A percentile compares a stretch with the other conserved stretches of the same genome.
Evolutionary conservation across 306 rosid species (phyloP).

Genomic region (Vigna angularis): DNA sequence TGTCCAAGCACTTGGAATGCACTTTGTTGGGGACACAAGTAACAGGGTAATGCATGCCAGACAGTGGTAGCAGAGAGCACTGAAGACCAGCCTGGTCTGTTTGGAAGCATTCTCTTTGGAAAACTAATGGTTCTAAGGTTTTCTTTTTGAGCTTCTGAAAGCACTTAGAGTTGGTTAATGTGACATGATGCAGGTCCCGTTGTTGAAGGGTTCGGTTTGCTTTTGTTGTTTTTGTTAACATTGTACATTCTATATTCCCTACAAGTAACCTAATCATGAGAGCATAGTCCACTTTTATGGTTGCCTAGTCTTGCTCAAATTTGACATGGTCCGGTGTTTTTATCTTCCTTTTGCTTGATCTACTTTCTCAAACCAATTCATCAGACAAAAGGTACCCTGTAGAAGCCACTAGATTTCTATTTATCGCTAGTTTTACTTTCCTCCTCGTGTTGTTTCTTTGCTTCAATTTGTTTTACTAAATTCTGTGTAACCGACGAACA

Average conservation of each 20-base stretch:
- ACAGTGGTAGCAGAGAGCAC: slow-evolving; percentile 47
- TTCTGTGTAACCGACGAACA: too few relatives aligned
- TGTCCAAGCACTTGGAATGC: slow-evolving; percentile 4
- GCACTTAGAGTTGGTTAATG: not conserved
- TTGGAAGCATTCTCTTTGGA: slow-evolving; percentile 17
- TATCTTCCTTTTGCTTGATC: slow-evolving; percentile 42
- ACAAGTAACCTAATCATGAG: slow-evolving; percentile 45
- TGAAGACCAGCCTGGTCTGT: slow-evolving; percentile 41
- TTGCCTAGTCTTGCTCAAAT: slow-evolving; percentile 40
- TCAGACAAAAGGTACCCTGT: slow-evolving; percentile 29
- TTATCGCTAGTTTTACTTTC: slow-evolving; percentile 3
- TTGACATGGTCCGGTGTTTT: slow-evolving; percentile 38
- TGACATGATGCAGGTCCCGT: not conserved
- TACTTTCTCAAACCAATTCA: slow-evolving; percentile 30
- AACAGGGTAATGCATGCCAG: slow-evolving; percentile 50
- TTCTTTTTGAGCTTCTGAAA: slow-evolving; percentile 9
- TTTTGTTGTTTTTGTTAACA: slow-evolving; percentile 11
- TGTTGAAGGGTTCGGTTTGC: slow-evolving; percentile 35
- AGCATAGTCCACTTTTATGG: slow-evolving; percentile 42
- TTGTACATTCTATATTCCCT: slow-evolving; percentile 36
- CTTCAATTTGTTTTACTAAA: slow-evolving; percentile 45
- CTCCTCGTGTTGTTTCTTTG: slow-evolving; percentile 1
- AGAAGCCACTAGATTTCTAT: slow-evolving; percentile 34
- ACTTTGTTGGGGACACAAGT: slow-evolving; percentile 20
- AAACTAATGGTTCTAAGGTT: slow-evolving; percentile 1